Evolutionary conservation across 2,329 filamentous ascomycete species (phyloP).

Genomic region (Paradendryphiella salina): DNA sequence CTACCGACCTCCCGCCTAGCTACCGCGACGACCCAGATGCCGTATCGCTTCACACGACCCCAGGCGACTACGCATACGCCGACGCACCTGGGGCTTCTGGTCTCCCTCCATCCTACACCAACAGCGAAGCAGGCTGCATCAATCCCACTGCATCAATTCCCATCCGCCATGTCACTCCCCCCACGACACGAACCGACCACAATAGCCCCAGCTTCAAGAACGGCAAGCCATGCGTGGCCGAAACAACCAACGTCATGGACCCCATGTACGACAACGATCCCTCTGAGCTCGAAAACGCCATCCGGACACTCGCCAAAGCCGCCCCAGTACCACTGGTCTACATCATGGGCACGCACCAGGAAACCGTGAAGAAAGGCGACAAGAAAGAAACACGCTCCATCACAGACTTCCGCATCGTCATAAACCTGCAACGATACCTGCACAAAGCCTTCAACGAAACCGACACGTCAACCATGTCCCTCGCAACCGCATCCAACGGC

Average conservation of each 20-base stretch:
- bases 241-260: constrained; percentile 37
- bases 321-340: constrained; percentile 44
- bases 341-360: constrained; percentile 45
- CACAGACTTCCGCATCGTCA: constrained; percentile 45
- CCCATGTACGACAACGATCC: constrained; percentile 41
- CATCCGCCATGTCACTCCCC: constrained; percentile 35
- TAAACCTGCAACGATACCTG: constrained; percentile 42
- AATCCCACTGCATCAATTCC: constrained; percentile 13
- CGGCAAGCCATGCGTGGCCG: constrained; percentile 35
- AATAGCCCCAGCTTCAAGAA: constrained; percentile 25
- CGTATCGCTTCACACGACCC: constrained; percentile 47
- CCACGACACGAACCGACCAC: constrained; percentile 36
- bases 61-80: constrained; percentile 44
- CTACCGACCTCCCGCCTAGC: constrained; percentile 21
- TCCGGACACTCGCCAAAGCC: constrained; percentile 31
- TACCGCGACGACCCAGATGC: constrained; percentile 47
- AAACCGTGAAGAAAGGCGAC: constrained; percentile 41
- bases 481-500: constrained; percentile 57
- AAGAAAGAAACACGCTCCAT: constrained; percentile 44
- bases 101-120: constrained; percentile 44
- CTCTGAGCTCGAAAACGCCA: constrained; percentile 32
- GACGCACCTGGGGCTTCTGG: constrained; percentile 42
- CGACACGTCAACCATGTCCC: constrained; percentile 31
- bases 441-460: constrained; percentile 21
- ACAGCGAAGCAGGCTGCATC: constrained; percentile 33